Evolutionary conservation across 306 rosid species (phyloP), one percentile per base, ranked within the genome.

Genomic region (Citrullus mucosospermus): DNA sequence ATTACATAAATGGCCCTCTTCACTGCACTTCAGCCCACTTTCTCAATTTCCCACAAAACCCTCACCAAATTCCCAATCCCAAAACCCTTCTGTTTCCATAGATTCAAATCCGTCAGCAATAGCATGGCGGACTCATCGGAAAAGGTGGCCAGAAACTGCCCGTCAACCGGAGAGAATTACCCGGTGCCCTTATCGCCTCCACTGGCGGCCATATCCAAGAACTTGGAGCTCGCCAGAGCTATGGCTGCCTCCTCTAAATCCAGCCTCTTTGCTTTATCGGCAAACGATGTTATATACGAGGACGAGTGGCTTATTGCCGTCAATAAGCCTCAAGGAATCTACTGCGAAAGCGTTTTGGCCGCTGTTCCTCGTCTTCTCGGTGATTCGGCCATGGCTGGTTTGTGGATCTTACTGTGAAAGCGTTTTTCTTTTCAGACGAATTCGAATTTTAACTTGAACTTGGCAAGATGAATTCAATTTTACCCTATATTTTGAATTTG

Each of bases 111-210:
- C 57, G 25, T 66, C 41, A 63, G 88, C 66, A 60, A 28, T 2
- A 28, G 39, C 80, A 91, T 91, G 77, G 62, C 89, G 2, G 74
- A 70, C 79, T 79, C 76, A 78, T 57, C 61, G 14, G 51, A 73
- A n/a, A 67, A 74, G 20, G 43, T 28, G 84, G 53, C 93, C 85
- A 77, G 41, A 86, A 87, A 50, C 62, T 66, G 78, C 86, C 81
- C 77, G 32, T 60, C 15, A 14, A 4, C 28, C 72, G 9, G 34
- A 1, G 80, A 72, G 5, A 88, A 78, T 68, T 92, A 89, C 87
- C 97, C 96, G 0, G 83, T 82, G 28, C 97, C 96, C 8, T 81
- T 90, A 20, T 94, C 97, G 55, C 98, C 95, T 11, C 90, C 88
- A 36, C 85, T 87, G 4, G 95, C 97, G 2, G 6, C 80, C 30